Evolutionary conservation across 495 filamentous ascomycete species (phyloP), one percentile per base, ranked within the genome.

Genomic region (Apiosordaria backusii): DNA sequence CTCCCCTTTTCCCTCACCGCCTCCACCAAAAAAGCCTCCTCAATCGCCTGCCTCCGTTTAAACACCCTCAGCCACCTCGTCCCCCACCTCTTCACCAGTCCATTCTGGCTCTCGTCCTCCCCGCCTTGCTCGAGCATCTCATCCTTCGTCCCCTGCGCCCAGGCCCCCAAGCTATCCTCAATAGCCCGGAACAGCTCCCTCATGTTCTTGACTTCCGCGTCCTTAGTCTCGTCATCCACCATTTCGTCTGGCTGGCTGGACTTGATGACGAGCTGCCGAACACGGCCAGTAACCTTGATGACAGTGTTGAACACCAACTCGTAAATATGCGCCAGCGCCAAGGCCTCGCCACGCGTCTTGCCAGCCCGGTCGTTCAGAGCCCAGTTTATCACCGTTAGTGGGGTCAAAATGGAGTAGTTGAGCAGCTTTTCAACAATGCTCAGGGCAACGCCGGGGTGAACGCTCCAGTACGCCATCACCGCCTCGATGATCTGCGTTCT

Each of bases 361-460:
- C 74, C 75, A 4, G 71, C 69, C 58, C 85, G 79, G 65, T 89
- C 84, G 27, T 84, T 78, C 3, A 98, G 77, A 1, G 90, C 92
- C 96, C 96, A 99, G 72, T 94, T 86, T 65, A 97, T 83, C 53
- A 99, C 93, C 27, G 86, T 86, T 40, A 85, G 76, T 0, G 95
- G 95, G 10, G 86, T 90, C 7, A 99, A 83, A 67, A 99, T 96
- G 45, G 90, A 92, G 81, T 98, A 99, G 75, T 99, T 99, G 26
- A 99, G 88, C 4, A 99, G 83, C 79, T 97, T 98, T 81, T 99
- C 95, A 63, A 98, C 84, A 70, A 99, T 93, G 71, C 90, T 90
- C 71, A 97, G 89, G 29, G 93, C 96, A 53, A 97, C 88, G 35
- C 95, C 95, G 0, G 95, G 92, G 68, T 98, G 95, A 62, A 93